Evolutionary conservation across 1,284 basidiomycete species (phyloP).

Genomic region (Schizophyllum commune): DNA sequence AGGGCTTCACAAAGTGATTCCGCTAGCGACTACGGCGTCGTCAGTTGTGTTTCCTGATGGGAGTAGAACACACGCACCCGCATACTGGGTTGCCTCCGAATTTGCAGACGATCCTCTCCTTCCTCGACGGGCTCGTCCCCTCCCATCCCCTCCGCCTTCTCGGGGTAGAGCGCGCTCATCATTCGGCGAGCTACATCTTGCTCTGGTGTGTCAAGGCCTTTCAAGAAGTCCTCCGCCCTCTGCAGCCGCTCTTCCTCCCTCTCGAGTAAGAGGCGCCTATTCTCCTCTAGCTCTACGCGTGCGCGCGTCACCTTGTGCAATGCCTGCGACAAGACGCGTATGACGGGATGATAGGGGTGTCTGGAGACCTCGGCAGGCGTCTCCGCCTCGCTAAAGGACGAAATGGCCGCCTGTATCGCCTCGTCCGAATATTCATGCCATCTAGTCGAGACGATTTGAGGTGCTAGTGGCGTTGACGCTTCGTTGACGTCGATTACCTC

Average conservation of each 20-base stretch:
- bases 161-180: constrained; percentile 57
- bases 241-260: constrained; percentile 44
- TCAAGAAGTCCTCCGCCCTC: constrained; percentile 44
- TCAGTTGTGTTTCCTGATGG: constrained; percentile 3
- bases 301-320: constrained; percentile 47
- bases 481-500: constrained; percentile 21
- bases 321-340: constrained; percentile 64
- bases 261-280: constrained; percentile 41
- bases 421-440: constrained; percentile 72
- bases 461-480: constrained; percentile 20
- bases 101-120: background rate
- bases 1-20: constrained; percentile 69
- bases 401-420: constrained; percentile 54
- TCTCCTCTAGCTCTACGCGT: constrained; percentile 56
- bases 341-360: constrained; percentile 58
- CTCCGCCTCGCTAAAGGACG: constrained; percentile 32
- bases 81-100: constrained; percentile 49
- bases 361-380: constrained; percentile 36
- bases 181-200: constrained; percentile 57
- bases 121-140: constrained; percentile 22
- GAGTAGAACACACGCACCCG: constrained; percentile 31
- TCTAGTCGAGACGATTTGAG: constrained; percentile 48
- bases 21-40: constrained; percentile 44
- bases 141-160: constrained; percentile 44
- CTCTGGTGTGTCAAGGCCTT: constrained; percentile 52